A percentile compares a stretch with the other conserved stretches of the same genome.
These are phyloP conservation scores for Calcarisporium arbuscula DNA, from an alignment of 2,329 filamentous ascomycete species.

Conservation along the genomic window DNA sequence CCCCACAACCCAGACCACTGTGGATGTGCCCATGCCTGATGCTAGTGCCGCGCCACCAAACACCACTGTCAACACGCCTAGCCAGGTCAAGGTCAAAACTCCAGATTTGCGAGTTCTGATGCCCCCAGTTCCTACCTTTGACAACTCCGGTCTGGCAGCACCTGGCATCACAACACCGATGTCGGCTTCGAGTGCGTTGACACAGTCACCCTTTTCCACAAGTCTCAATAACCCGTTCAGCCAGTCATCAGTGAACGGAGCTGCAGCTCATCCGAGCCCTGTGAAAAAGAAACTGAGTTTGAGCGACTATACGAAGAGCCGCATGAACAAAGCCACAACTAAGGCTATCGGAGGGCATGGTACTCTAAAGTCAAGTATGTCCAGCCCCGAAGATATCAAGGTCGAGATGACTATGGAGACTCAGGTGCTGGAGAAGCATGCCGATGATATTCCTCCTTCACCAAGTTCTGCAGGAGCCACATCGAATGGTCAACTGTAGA, in stretches of 20 bases:
- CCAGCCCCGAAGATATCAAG: conserved; percentile 30
- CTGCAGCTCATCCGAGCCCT: conserved; percentile 47
- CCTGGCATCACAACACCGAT: conserved; percentile 38
- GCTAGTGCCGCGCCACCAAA: conserved; percentile 17
- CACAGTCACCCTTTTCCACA: conserved; percentile 43
- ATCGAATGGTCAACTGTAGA: conserved; percentile 21
- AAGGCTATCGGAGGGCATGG: conserved; percentile 21
- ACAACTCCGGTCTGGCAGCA: conserved; percentile 27
- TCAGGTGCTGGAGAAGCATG: conserved; percentile 21
- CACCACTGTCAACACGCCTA: conserved; percentile 9
- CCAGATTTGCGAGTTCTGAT: conserved; percentile 49
- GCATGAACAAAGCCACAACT: conserved; percentile 48
- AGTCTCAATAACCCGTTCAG: conserved; percentile 37
- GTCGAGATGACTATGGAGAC: conserved; percentile 27
- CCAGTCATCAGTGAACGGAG: conserved; percentile 34
- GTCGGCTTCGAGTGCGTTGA: conserved; percentile 35
- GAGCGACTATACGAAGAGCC: conserved; percentile 58
- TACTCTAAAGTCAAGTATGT: conserved; percentile 25
- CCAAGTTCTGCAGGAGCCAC: conserved; percentile 15
- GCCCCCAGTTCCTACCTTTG: conserved; percentile 48
- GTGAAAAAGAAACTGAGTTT: conserved; percentile 62
- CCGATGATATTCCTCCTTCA: conserved; percentile 17
- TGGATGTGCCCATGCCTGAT: conserved; percentile 24
- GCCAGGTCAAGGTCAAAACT: conserved; percentile 28
- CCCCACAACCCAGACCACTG: conserved; percentile 11